phyloP scores from a whole-genome alignment of 106 monocot genomes.

The Allium sativum region DNA sequence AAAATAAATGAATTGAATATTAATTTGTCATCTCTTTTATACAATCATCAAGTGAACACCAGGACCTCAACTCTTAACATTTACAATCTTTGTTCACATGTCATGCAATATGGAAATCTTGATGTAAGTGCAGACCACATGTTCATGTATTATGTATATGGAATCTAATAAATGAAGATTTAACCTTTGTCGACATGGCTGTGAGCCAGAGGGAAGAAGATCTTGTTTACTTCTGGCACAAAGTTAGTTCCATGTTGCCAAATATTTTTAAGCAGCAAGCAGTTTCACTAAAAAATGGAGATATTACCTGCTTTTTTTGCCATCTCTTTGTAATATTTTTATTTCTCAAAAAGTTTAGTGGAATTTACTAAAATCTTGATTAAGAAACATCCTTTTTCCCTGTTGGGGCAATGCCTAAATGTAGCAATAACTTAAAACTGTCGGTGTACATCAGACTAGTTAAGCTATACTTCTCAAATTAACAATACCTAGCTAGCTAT shows the following conservation, averaged over 20 bases:
- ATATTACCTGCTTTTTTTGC: slow-evolving; percentile 17
- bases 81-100: slow-evolving; percentile 62
- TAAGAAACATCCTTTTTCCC: too few relatives aligned
- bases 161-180: slow-evolving; percentile 71
- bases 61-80: slow-evolving; percentile 40
- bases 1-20: too few relatives aligned
- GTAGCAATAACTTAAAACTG: too few relatives aligned
- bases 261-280: slow-evolving; percentile 29
- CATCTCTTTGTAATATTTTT: slow-evolving; percentile 43
- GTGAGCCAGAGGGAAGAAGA: slow-evolving; percentile 94
- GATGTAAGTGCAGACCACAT: slow-evolving; percentile 30
- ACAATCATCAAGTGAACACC: slow-evolving; percentile 47
- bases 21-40: not conserved
- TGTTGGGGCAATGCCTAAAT: too few relatives aligned
- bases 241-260: slow-evolving; percentile 25
- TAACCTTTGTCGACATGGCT: slow-evolving; percentile 43
- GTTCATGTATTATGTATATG: slow-evolving; percentile 59
- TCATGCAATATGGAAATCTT: slow-evolving; percentile 80
- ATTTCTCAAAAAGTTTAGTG: slow-evolving; percentile 29
- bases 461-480: too few relatives aligned
- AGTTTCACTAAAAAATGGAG: too few relatives aligned
- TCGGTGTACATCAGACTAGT: too few relatives aligned
- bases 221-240: slow-evolving; percentile 80
- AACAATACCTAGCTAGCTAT: too few relatives aligned
- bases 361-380: too few relatives aligned